Evolutionary conservation across 1,139 yeast species (phyloP).

Genomic region (Pichia sp.): DNA sequence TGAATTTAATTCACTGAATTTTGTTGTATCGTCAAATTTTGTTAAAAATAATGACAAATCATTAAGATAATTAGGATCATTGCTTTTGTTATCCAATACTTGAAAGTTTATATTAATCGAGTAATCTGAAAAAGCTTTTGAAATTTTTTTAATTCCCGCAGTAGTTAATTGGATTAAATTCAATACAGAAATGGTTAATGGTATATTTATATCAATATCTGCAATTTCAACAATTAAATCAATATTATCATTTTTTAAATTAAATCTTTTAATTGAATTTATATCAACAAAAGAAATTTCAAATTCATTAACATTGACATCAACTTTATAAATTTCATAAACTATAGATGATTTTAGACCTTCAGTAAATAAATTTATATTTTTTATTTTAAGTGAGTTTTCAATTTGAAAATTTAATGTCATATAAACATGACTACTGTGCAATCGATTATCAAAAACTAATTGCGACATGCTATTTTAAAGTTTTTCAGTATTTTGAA

Average conservation of each 20-base stretch:
- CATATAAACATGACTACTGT: no score
- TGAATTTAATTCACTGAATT: background rate
- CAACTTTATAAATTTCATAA: background rate
- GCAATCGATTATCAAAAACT: no score
- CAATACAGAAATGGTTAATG: constrained; percentile 1
- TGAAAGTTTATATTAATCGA: constrained; percentile 1
- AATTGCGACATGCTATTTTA: no score
- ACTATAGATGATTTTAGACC: constrained; percentile 2
- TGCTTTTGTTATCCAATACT: background rate
- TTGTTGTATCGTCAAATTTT: background rate
- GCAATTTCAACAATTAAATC: constrained; percentile 1
- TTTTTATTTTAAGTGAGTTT: no score
- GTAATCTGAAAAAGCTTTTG: background rate
- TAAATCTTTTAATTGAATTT: constrained; percentile 5
- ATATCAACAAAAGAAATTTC: constrained; percentile 2
- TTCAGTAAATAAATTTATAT: background rate
- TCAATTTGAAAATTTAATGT: no score
- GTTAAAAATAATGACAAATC: background rate
- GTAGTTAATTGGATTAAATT: constrained; percentile 6
- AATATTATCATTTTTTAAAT: constrained; percentile 6
- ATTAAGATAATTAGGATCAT: background rate
- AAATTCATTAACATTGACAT: no score
- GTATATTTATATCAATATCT: background rate
- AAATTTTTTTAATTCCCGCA: constrained; percentile 2
- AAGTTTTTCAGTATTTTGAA: no score